phyloP scores from a whole-genome alignment of 2,329 filamentous ascomycete genomes.

The Aspergillus tanneri region DNA sequence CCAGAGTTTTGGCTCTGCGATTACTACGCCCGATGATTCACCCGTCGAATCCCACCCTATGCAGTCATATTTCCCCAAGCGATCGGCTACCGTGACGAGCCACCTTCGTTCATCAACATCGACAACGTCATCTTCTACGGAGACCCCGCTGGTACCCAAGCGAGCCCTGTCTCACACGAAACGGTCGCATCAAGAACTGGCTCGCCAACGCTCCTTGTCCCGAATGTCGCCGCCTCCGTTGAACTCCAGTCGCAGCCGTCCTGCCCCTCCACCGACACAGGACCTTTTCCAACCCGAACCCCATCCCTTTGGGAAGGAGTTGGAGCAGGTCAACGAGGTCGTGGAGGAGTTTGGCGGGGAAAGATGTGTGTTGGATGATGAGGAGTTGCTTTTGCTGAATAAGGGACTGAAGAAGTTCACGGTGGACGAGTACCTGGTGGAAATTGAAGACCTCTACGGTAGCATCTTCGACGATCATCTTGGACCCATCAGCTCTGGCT shows the following conservation, averaged over 20 bases:
- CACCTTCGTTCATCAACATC: conserved; percentile 50
- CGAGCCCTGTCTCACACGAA: conserved; percentile 87
- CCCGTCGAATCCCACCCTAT: conserved; percentile 56
- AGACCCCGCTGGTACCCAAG: conserved; percentile 69
- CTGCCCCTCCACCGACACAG: conserved; percentile 32
- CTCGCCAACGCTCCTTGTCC: conserved; percentile 65
- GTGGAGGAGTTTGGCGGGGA: conserved; percentile 81
- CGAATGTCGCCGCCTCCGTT: conserved; percentile 47
- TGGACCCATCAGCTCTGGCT: conserved; percentile 32
- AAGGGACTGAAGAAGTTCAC: conserved; percentile 71
- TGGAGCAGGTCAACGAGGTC: conserved; percentile 88
- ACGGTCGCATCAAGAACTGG: conserved; percentile 74
- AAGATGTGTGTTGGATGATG: conserved; percentile 65
- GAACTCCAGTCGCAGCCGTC: conserved; percentile 36
- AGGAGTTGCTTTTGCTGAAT: conserved; percentile 66
- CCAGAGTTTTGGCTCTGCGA: conserved; percentile 53
- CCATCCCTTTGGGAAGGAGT: conserved; percentile 83
- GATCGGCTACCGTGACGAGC: conserved; percentile 65
- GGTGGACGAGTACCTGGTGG: conserved; percentile 78
- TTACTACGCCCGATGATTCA: conserved; percentile 49
- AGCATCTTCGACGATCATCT: conserved; percentile 57
- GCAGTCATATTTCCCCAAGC: conserved; percentile 64
- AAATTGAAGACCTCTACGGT: conserved; percentile 69
- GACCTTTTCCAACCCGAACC: conserved; percentile 40
- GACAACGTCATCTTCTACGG: conserved; percentile 46